These are phyloP conservation scores for Rhazya stricta DNA, from an alignment of 257 asterid genomes.

Conservation along the genomic window DNA sequence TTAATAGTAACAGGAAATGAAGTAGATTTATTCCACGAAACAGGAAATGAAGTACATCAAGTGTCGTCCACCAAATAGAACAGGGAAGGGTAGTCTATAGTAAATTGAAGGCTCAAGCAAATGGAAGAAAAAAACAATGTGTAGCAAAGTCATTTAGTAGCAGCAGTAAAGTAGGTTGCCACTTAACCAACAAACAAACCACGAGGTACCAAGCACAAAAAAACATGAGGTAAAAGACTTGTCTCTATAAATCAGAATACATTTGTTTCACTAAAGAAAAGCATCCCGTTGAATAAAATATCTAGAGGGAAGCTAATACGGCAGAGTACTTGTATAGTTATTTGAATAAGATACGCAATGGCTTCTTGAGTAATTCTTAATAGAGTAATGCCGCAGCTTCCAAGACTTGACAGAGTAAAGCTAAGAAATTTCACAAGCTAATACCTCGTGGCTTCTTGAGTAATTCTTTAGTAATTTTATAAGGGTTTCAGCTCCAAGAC, in stretches of 20 bases:
- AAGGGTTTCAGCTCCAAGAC: constrained; percentile 89
- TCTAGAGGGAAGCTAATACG: not conserved
- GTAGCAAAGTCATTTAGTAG: not conserved
- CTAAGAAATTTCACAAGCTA: not conserved
- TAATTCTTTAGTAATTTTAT: constrained; percentile 73
- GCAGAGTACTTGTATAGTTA: not conserved
- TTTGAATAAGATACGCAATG: not conserved
- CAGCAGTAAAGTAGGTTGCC: no score
- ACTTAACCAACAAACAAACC: no score
- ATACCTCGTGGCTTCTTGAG: constrained; percentile 72
- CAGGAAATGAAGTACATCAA: no score
- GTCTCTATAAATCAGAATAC: not conserved
- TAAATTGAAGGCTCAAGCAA: not conserved
- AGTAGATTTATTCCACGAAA: no score
- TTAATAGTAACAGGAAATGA: no score
- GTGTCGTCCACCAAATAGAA: not conserved
- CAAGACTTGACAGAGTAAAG: not conserved
- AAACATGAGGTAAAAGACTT: not conserved
- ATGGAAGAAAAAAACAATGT: not conserved
- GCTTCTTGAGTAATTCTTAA: no score
- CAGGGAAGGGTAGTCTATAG: not conserved
- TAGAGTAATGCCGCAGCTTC: no score
- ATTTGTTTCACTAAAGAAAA: not conserved
- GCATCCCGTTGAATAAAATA: not conserved
- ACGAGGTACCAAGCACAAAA: no score